These are phyloP conservation scores for Suillus americanus DNA, from an alignment of 768 basidiomycete genomes.

Conservation along the genomic window DNA sequence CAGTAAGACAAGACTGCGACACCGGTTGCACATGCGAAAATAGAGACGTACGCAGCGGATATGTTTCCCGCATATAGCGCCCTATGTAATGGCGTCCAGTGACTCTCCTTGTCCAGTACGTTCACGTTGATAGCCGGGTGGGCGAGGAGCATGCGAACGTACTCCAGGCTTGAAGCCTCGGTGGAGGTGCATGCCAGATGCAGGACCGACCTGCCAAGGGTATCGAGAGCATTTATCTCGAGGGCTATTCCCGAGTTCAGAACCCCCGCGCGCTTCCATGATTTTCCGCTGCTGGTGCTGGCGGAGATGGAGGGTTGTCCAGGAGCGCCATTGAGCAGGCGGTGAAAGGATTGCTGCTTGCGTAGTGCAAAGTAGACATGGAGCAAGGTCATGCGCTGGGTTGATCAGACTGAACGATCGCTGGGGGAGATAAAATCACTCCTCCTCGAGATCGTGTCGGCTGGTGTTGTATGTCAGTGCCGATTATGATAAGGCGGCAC, in stretches of 20 bases:
- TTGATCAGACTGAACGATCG: constrained; percentile 17
- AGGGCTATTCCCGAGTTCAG: constrained; percentile 27
- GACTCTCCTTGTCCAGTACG: constrained; percentile 75
- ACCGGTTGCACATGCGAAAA: not conserved
- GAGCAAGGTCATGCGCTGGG: constrained; percentile 64
- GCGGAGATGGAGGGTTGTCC: constrained; percentile 16
- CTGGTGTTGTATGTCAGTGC: not conserved
- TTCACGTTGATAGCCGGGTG: constrained; percentile 82
- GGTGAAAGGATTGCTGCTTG: constrained; percentile 76
- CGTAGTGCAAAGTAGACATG: constrained; percentile 73
- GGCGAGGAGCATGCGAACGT: constrained; percentile 70
- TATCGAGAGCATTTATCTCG: constrained; percentile 74
- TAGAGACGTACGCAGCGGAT: constrained; percentile 56
- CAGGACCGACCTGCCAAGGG: constrained; percentile 72
- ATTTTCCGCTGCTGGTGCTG: constrained; percentile 54
- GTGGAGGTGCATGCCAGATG: constrained; percentile 75
- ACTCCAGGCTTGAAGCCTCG: constrained; percentile 69
- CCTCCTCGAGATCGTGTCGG: constrained; percentile 11
- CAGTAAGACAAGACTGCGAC: constrained; percentile 6
- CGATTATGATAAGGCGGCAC: not conserved
- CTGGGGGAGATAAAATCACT: constrained; percentile 25
- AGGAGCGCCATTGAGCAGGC: constrained; percentile 48
- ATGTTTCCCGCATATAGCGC: constrained; percentile 82
- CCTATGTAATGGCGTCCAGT: constrained; percentile 90
- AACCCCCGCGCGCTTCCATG: constrained; percentile 52